Conservation (phyloP, 2,329 filamentous ascomycete genomes). For the Cercospora sesami region DNA sequence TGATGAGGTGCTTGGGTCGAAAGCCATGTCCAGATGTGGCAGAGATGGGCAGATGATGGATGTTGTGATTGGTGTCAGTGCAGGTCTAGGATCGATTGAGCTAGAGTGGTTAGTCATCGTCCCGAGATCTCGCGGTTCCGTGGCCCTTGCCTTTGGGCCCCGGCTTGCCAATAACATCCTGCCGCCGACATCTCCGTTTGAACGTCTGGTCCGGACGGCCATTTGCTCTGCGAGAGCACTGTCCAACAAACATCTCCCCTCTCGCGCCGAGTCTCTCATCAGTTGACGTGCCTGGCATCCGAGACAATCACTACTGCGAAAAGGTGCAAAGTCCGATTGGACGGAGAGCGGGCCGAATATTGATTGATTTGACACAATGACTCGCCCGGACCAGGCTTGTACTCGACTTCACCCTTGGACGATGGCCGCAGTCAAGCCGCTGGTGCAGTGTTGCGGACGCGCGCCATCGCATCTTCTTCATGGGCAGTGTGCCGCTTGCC, state of each 20-base stretch:
- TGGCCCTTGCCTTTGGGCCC: not conserved
- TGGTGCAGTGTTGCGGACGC: not conserved
- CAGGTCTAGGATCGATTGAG: not conserved
- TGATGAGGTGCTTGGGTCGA: not conserved
- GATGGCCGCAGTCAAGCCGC: not conserved
- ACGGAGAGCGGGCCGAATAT: not conserved
- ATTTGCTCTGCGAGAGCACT: not conserved
- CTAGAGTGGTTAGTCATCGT: not conserved
- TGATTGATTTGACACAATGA: constrained; percentile 4
- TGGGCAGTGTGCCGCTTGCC: not conserved
- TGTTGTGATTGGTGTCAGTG: not conserved
- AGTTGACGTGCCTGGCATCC: not conserved
- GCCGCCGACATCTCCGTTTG: not conserved
- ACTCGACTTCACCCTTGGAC: not conserved
- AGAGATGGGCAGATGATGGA: not conserved
- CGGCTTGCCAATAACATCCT: not conserved
- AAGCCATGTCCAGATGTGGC: not conserved
- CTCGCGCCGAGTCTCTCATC: not conserved
- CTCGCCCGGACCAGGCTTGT: not conserved
- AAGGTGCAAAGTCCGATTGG: not conserved
- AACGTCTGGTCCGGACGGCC: not conserved
- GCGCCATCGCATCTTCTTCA: not conserved
- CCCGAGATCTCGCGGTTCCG: not conserved
- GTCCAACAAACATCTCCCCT: not conserved
- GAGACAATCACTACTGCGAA: not conserved